Evolutionary conservation across 164 flowering plant species (phyloP).

Genomic region (Santalum album): DNA sequence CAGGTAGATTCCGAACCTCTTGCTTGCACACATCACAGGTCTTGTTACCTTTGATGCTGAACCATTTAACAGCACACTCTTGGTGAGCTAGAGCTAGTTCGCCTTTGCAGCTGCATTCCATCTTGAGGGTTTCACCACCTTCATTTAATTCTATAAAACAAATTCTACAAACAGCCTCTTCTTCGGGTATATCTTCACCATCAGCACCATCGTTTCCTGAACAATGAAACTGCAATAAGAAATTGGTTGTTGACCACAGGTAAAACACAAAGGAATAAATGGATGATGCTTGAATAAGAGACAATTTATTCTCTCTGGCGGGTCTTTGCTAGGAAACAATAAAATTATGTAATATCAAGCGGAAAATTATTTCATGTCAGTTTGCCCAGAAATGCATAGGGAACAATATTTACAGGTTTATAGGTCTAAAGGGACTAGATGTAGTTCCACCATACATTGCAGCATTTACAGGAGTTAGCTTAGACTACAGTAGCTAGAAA

Average conservation of each 20-base stretch:
- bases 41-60: constrained; percentile 86
- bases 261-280: neutral
- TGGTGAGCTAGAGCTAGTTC: constrained; percentile 93
- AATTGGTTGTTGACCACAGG: neutral
- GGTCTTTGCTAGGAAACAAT: too few relatives aligned
- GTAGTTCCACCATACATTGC: too few relatives aligned
- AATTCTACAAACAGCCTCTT: constrained; percentile 93
- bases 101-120: constrained; percentile 98
- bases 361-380: too few relatives aligned
- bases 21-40: constrained; percentile 89
- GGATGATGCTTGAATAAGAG: too few relatives aligned
- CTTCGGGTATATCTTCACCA: constrained; percentile 93
- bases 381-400: too few relatives aligned
- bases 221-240: constrained; percentile 20
- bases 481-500: too few relatives aligned
- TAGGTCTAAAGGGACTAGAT: too few relatives aligned
- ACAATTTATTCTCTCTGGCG: neutral
- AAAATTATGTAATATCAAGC: too few relatives aligned
- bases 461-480: too few relatives aligned
- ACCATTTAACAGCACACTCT: constrained; percentile 98
- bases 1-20: constrained; percentile 82
- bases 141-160: constrained; percentile 81
- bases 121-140: constrained; percentile 83
- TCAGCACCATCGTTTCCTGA: constrained; percentile 45
- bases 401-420: too few relatives aligned